phyloP scores from a whole-genome alignment of 345 rosid species.

The Citrus inodora region DNA sequence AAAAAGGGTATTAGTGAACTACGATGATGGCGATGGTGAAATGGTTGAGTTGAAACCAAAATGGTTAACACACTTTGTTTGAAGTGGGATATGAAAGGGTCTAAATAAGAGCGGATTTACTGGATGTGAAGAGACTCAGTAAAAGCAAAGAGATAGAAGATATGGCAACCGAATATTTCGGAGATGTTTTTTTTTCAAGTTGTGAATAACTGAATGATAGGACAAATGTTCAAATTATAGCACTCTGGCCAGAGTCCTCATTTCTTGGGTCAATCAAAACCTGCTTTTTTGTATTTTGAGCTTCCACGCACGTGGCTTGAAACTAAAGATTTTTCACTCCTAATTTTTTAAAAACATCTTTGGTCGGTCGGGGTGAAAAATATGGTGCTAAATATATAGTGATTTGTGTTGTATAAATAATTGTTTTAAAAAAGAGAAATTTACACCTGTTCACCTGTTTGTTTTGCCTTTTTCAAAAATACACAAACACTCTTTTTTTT shows the following conservation, averaged over 20 bases:
- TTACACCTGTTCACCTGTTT: no score
- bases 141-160: slow-evolving; percentile 13
- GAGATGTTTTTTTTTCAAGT: background rate
- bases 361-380: slow-evolving; percentile 76
- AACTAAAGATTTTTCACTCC: no score
- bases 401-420: no score
- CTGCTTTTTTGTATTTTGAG: no score
- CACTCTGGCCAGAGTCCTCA: background rate
- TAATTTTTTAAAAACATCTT: slow-evolving; percentile 23
- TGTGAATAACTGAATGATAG: no score
- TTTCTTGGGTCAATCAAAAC: background rate
- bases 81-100: slow-evolving; percentile 31
- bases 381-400: slow-evolving; percentile 29
- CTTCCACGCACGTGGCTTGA: no score
- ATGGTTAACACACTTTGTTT: slow-evolving; percentile 16
- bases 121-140: slow-evolving; percentile 40
- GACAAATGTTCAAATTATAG: no score
- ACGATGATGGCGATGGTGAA: no score
- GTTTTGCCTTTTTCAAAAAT: no score
- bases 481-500: no score
- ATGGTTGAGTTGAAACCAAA: background rate
- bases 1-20: background rate
- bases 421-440: no score
- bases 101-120: slow-evolving; percentile 41
- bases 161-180: slow-evolving; percentile 9